Base-by-base conservation (phyloP, 2,329 filamentous ascomycete genomes). In the Penicillium sp. region DNA sequence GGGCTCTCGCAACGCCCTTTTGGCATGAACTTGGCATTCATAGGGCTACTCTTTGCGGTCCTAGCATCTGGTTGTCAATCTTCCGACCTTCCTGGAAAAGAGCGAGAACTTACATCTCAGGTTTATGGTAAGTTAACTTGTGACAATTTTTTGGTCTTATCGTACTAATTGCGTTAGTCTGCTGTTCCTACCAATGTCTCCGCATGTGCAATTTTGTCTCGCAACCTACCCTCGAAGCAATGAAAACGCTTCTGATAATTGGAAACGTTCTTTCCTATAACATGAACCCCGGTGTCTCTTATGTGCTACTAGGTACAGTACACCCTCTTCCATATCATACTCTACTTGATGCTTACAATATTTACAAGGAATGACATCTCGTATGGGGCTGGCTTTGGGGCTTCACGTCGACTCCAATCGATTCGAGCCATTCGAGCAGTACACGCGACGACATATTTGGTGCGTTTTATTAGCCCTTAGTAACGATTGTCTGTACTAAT, bases 191-290 rank as follows among this genome's bases (percentile, higher is more conserved):
- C 60, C 83, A 86, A 66, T 85, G 83, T 63, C 73, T 86, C 24
- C 80, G 83, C 18, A 83, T 85, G 69, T 83, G 81, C 23, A 86
- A 86, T 61, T 86, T 85, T 65, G 66, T 86, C 7, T 85, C 83
- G 0, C 81, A 84, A 57, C 81, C 83, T 26, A 83, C 79, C 3
- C 71, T 85, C 35, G 82, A 85, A 60, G 83, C 80, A 43, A 84
- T 86, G 38, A 82, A 86, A 64, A 83, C 83, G 0, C 74, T 86
- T 21, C 69, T 86, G 3, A 81, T 86, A 12, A 83, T 86, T 28
- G 81, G 82, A 49, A 85, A 85, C 62, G 83, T 83, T 23, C 74
- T 84, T 28, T 82, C 81, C 1, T 83, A 84, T 65, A 84, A 83
- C 61, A 84, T 84, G 81, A 86, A 86, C 58, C 83, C 83, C 8